Base-by-base conservation (phyloP, 345 rosid species). In the Murraya paniculata region DNA sequence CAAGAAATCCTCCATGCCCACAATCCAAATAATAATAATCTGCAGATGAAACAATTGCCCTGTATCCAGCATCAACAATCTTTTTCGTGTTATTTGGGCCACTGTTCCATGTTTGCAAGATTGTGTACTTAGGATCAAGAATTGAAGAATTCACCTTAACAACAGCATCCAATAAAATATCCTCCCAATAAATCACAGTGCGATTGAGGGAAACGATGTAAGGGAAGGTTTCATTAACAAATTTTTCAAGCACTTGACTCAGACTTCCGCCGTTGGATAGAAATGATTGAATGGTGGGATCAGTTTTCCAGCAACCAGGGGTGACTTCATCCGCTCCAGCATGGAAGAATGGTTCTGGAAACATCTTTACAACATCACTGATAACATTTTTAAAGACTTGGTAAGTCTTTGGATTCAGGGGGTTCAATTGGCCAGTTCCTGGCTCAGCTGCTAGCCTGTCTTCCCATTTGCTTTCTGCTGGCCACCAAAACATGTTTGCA, bases 401-500 rank as follows among this genome's bases (percentile, higher is more conserved):
- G 74, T 91, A 93, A 62, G 99, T 92, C 75, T 89, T 88, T 16
- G 93, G 91, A 75, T 64, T 89, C 75, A 93, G 77, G 1, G 98
- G 98, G 73, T 95, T 95, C 72, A 95, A 90, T 24, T 95, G 98
- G 67, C 98, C 98, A 8, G 94, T 84, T 77, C 93, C 97, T 0
- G 98, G 98, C 75, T 95, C 94, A 9, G 97, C 80, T 70, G 98
- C 95, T 50, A 93, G 82, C 74, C 87, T 84, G 30, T 93, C 95
- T 0, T 66, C 78, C 97, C 93, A 87, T 28, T 76, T 59, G 58
- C 71, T 80, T 28, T 85, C 91, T 4, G 87, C 87, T 11, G 95
- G 95, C 90, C 85, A 92, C 98, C 95, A 93, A 69, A 91, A 91
- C 98, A 91, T 92, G 86, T 95, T 87, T 56, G 90, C 92, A n/a